Evolutionary conservation across 2,329 filamentous ascomycete species (phyloP).

Genomic region (Fusarium lateritium): DNA sequence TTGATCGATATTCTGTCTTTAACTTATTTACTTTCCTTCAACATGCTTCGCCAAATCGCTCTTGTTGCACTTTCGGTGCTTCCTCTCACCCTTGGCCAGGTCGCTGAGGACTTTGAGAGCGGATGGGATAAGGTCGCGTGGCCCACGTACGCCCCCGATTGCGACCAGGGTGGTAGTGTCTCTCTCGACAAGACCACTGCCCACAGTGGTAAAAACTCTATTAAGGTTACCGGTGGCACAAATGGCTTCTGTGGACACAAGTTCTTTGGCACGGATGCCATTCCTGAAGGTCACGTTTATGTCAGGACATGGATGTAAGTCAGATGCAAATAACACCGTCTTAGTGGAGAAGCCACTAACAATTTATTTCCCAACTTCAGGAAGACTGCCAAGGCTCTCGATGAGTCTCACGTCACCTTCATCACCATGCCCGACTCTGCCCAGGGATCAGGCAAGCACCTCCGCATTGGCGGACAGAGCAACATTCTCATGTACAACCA

Average conservation of each 20-base stretch:
- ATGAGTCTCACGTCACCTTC: constrained; percentile 72
- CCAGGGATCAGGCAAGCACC: constrained; percentile 70
- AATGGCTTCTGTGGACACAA: constrained; percentile 72
- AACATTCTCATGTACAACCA: constrained; percentile 76
- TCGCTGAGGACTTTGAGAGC: constrained; percentile 70
- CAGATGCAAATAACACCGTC: background rate
- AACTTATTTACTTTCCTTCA: constrained; percentile 1
- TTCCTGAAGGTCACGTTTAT: constrained; percentile 71
- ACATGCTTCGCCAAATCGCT: constrained; percentile 57
- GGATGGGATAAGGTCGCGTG: constrained; percentile 71
- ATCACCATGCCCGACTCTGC: constrained; percentile 74
- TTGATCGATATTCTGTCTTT: constrained; percentile 5
- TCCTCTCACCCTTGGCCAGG: constrained; percentile 65
- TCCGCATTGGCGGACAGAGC: constrained; percentile 73
- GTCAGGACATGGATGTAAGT: constrained; percentile 70
- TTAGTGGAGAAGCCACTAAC: background rate
- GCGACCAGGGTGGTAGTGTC: constrained; percentile 71
- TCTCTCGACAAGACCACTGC: constrained; percentile 69
- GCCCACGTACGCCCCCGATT: constrained; percentile 72
- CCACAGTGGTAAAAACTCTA: constrained; percentile 69
- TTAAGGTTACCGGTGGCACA: constrained; percentile 64
- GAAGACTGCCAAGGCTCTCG: constrained; percentile 70
- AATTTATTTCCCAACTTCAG: constrained; percentile 52
- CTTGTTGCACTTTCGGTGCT: constrained; percentile 62
- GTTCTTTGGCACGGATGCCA: constrained; percentile 71